These are phyloP conservation scores for Salvia miltiorrhiza DNA, from an alignment of 257 asterid species.

Conservation along the genomic window DNA sequence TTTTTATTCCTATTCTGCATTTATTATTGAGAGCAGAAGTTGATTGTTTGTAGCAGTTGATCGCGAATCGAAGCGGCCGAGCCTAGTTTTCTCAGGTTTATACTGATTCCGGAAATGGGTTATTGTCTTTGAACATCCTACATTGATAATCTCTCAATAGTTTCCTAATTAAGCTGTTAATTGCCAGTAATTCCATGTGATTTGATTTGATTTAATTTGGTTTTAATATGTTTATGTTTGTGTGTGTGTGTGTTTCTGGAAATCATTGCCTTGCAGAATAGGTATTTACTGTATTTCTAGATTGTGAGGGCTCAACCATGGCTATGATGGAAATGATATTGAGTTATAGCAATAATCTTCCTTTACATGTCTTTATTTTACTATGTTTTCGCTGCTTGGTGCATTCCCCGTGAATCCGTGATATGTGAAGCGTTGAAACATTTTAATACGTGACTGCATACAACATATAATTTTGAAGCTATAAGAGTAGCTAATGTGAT, in stretches of 20 bases:
- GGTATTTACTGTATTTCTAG: neutral
- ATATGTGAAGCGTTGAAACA: neutral
- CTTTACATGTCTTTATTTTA: conserved; percentile 3
- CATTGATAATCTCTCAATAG: neutral
- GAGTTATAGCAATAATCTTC: neutral
- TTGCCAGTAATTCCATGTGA: neutral
- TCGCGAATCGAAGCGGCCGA: conserved; percentile 14
- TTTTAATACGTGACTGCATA: neutral
- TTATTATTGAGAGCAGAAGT: conserved; percentile 14
- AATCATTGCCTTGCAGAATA: neutral
- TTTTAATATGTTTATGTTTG: neutral
- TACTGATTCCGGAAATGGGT: neutral
- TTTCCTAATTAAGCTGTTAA: neutral
- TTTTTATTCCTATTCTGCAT: conserved; percentile 1
- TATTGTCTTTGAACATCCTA: neutral
- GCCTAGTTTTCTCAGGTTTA: conserved; percentile 21
- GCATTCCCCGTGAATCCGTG: neutral
- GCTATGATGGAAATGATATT: neutral
- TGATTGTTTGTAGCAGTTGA: neutral
- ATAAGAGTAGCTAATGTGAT: neutral
- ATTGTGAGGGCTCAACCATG: conserved; percentile 7
- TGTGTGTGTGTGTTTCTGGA: neutral
- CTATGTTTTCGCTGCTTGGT: neutral
- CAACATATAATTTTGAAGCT: too few species aligned
- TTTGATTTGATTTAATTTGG: neutral